Evolutionary conservation across 768 basidiomycete species (phyloP), one percentile per base, ranked within the genome.

Genomic region (Boletus huronensis): DNA sequence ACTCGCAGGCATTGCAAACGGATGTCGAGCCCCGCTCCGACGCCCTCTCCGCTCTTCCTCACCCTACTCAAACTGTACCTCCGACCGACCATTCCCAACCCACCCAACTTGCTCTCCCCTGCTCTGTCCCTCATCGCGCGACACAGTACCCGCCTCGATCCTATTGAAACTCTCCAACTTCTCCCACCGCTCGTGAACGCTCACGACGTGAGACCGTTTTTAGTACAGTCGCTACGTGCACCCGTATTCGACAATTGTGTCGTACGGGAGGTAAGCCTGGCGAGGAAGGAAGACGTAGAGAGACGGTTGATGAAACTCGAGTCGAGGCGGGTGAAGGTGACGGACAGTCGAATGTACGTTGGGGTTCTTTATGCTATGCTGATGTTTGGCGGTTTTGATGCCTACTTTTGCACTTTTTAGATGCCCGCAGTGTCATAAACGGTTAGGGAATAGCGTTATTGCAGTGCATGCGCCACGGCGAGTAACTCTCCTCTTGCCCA

Each of bases 341-440:
- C 89, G 0, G 95, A 98, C 67, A 88, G 85, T 64, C 81, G 97
- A 62, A 94, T 98, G 95, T 97, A 62, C 58, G 90, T 80, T 28
- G 48, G 10, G 5, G 3, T 31, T n/a, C 5, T 34, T 14, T 10
- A 6, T 21, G 23, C 8, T 10, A 9, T 14, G 6, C 7, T 23
- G 16, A 10, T 40, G 21, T 14, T 23, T 1, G 7, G 3, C 13
- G 10, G 0, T 25, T 2, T 21, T 3, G 40, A 10, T 44, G 14
- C 39, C 44, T 1, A 54, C 11, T 11, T 21, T 19, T 16, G 38
- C 40, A 52, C 19, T 48, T 43, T 56, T 16, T 59, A 96, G 94
- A 72, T 98, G 95, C 62, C 95, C 95, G 1, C 90, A 95, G 68
- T 98, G 96, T 65, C 90, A 94, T 66, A 98, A 98, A 64, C 83